A percentile compares a stretch with the other conserved stretches of the same genome.
phyloP scores from a whole-genome alignment of 306 rosid species.

The Albizia julibrissin region DNA sequence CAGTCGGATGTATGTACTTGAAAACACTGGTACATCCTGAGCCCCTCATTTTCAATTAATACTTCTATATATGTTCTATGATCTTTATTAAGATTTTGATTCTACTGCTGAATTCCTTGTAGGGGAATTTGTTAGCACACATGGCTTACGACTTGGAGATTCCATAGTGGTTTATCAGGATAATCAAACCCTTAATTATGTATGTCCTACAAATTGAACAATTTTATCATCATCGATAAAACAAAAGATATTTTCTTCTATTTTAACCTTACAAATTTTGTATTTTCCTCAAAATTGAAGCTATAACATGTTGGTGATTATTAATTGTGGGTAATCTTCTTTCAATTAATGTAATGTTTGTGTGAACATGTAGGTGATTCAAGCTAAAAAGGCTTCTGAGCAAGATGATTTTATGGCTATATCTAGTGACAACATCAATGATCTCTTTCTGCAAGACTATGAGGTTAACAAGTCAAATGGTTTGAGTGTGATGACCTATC shows the following conservation, averaged over 20 bases:
- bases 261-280: not conserved
- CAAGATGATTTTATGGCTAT: constrained; percentile 43
- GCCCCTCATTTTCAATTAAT: not conserved
- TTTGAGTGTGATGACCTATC: constrained; percentile 40
- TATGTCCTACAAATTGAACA: constrained; percentile 27
- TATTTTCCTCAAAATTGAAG: not conserved
- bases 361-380: constrained; percentile 55
- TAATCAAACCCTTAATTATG: constrained; percentile 60
- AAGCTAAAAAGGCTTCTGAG: constrained; percentile 59
- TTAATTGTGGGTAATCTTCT: not conserved
- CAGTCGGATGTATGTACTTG: constrained; percentile 97
- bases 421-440: constrained; percentile 23
- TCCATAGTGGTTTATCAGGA: constrained; percentile 75
- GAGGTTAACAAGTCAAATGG: constrained; percentile 51
- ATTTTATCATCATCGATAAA: not conserved
- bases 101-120: constrained; percentile 13
- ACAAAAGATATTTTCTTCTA: not conserved
- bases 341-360: not conserved
- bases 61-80: not conserved
- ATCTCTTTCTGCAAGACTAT: constrained; percentile 45
- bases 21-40: constrained; percentile 74
- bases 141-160: constrained; percentile 78
- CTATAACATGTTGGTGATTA: not conserved
- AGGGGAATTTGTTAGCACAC: constrained; percentile 85
- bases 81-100: not conserved